These are phyloP conservation scores for Microdochium nivale DNA, from an alignment of 2,329 filamentous ascomycete species.

Conservation along the genomic window DNA sequence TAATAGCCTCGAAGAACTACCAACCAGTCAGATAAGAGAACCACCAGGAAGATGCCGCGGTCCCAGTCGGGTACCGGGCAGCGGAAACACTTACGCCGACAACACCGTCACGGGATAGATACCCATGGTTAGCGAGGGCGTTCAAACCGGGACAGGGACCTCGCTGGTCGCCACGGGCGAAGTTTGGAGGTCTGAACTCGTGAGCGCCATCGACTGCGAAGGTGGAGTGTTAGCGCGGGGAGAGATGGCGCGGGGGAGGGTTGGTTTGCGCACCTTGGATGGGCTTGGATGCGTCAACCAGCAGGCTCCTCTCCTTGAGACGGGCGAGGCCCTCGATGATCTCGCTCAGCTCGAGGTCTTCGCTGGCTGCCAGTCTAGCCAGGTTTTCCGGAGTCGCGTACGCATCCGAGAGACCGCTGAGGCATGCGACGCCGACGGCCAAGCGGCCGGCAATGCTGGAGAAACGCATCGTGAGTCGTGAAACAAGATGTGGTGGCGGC, in stretches of 20 bases:
- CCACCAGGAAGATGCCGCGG: no score
- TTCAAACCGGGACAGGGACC: constrained; percentile 19
- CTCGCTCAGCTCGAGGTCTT: not conserved
- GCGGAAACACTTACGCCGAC: constrained; percentile 6
- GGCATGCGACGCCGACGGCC: not conserved
- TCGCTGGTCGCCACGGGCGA: constrained; percentile 13
- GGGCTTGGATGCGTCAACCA: not conserved
- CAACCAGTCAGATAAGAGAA: no score
- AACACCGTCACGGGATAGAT: constrained; percentile 16
- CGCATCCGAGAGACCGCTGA: not conserved
- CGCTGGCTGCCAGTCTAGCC: not conserved
- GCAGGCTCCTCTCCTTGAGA: not conserved
- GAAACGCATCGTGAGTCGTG: not conserved
- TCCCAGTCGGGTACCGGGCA: no score
- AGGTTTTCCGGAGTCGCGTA: not conserved
- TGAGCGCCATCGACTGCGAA: not conserved
- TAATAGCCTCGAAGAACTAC: constrained; percentile 17
- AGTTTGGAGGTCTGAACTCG: constrained; percentile 4
- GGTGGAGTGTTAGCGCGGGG: not conserved
- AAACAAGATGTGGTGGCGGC: not conserved
- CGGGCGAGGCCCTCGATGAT: constrained; percentile 16
- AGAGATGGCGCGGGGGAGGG: not conserved
- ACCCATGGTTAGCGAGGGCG: constrained; percentile 19
- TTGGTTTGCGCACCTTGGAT: not conserved
- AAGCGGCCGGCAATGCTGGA: not conserved